Evolutionary conservation across 805 yeast genomes (phyloP), one percentile per base, ranked within the genome.

Genomic region (Saturnispora halmiae): DNA sequence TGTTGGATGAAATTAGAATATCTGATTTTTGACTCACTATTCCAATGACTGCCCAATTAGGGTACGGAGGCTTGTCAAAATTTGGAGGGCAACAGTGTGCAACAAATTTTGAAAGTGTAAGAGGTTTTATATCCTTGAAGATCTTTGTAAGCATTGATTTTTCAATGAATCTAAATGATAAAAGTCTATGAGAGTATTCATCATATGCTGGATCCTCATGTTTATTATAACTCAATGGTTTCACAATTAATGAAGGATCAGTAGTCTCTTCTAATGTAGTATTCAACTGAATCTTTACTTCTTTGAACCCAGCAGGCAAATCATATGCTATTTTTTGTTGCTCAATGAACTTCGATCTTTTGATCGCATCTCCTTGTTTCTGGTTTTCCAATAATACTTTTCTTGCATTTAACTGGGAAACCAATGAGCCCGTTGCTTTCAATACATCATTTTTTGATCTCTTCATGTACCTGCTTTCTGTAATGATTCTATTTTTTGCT

Each of bases 1-100:
- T 62, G 21, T 61, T 53, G 11, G 66, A 47, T 0, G 83, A 64
- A 4, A 61, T 56, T 46, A 69, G 66, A 3, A 80, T 67, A 6
- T 66, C 73, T 4, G 77, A 63, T 52, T 86, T 86, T 16, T 56
- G 52, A 4, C 75, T 63, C 0, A 88, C 64, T 2, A 83, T 66
- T 1, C 94, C 96, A n/a, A 80, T 52, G 1, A 78, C 70, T n/a
- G 79, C 79, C 82, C 86, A 87, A 54, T 88, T 87, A 3, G 80
- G 60, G 51, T 79, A 79, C 26, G 62, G 60, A 0, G 95, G 95
- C 35, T 82, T 82, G 5, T 60, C 55, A 53, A 72, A 87, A 16
- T 73, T 65, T 0, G 95, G 92, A 2, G 92, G 80, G 22, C 56
- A 22, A 48, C 1, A 87, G 76, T 47, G 78, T 76, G 2, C 85